Base-by-base conservation (phyloP, 169 alveolate genomes). In the Eimeria sp. region DNA sequence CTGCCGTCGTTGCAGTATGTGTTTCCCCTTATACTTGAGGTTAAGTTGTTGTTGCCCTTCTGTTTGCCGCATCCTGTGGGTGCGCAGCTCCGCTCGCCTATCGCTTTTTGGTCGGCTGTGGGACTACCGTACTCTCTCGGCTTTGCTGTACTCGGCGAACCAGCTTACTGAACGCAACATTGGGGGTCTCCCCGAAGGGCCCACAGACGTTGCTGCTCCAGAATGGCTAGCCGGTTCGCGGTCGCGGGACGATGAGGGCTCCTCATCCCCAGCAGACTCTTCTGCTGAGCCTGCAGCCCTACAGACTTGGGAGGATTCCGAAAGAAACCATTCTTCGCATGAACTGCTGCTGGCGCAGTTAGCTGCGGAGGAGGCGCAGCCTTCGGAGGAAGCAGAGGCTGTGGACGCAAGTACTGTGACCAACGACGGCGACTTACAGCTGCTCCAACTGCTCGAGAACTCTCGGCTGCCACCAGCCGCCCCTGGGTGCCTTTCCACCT, bases 31-130 rank as follows among this genome's bases (percentile, higher is more conserved):
- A 0, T 16, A 73, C n/a, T 20, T 34, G 10, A 45, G 34, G 49
- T 40, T 11, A 1, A 34, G 18, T 3, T 45, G 43, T 65, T n/a
- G 47, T 11, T 40, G 9, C 34, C 57, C 84, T 9, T 73, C 57
- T 73, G 83, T 25, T 5, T 73, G 47, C 82, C 1, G 87, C 63
- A 16, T 84, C 11, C 22, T 58, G 47, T 63, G 20, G 25, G 16
- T 30, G 57, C 43, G 58, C 92, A 84, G 92, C 92, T 20, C 72
- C 78, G 65, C 92, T 58, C 92, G 92, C 54, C 92, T 84, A 7
- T 84, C 92, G 16, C 92, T 84, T 40, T 84, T 84, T 40, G 92
- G 92, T 27, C 75, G 92, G 45, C 92, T 84, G 92, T 54, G 92
- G 57, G 92, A 84, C 92, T 84, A 84, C 92, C 75, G 92, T 2